Evolutionary conservation across 2,329 filamentous ascomycete species (phyloP), one percentile per base, ranked within the genome.

Genomic region (Ophiocordyceps camponoti-saundersi): DNA sequence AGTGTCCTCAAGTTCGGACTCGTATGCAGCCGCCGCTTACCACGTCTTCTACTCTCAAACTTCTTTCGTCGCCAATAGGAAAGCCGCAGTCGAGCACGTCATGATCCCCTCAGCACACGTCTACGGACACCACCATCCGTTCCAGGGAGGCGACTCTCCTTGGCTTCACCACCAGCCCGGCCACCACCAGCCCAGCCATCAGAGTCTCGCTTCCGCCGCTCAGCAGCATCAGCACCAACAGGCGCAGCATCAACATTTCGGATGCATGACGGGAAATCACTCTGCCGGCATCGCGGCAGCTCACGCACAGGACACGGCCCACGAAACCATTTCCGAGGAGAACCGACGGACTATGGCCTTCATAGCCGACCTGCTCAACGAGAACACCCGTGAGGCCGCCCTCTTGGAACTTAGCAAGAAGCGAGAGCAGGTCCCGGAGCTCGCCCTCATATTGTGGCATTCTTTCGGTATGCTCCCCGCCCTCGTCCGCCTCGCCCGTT

Each of bases 321-420:
- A 82, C 57, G 82, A 86, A 57, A 76, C 77, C 66, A 64, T 92
- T 53, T 86, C 82, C 18, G 90, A 95, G 61, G 90, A 95, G 61
- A 95, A 95, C 64, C 77, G 87, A 55, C 79, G 89, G 53, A 92
- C 93, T n/a, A 79, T 95, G 65, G 80, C 80, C 52, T 95, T 87
- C 72, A 92, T 95, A 52, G 86, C 89, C 47, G 89, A 95, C 62
- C 73, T 95, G 48, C 75, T 96, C 60, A 90, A 88, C 62, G 85
- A 89, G 53, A 80, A 75, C 56, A 89, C 88, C 26, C 78, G 92
- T 52, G 92, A 96, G 69, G 82, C 86, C 5, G 92, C 92, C 45
- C 73, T 98, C 47, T 74, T 98, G 59, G 92, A 98, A 65, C 74
- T 98, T 46, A 96, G 90, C 69, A 98, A 98, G 73, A 98, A 98